Evolutionary conservation across 2,329 filamentous ascomycete genomes (phyloP).

Genomic region (Colletotrichum karsti): DNA sequence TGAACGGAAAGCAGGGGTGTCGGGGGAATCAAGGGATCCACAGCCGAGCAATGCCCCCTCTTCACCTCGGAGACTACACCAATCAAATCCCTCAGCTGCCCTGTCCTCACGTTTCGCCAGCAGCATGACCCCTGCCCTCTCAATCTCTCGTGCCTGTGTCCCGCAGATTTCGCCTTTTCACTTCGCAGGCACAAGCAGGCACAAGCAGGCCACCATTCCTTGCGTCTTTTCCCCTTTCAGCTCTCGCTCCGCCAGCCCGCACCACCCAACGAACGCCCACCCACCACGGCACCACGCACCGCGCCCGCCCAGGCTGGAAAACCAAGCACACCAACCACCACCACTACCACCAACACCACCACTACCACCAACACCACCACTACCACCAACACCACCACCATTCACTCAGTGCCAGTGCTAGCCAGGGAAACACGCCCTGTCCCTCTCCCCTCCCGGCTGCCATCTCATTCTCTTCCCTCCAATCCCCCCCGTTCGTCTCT

Average conservation of each 20-base stretch:
- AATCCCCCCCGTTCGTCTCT: background rate
- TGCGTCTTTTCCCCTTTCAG: slow-evolving; percentile 11
- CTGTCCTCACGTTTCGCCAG: slow-evolving; percentile 22
- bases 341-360: too few species aligned
- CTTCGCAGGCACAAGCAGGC: background rate
- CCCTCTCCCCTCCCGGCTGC: background rate
- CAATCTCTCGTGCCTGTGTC: slow-evolving; percentile 30
- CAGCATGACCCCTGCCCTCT: slow-evolving; percentile 10
- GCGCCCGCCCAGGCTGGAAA: background rate
- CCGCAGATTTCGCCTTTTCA: slow-evolving; percentile 24
- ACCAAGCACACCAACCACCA: background rate
- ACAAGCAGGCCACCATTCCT: too few species aligned
- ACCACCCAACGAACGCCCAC: slow-evolving; percentile 11
- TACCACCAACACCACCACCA: too few species aligned
- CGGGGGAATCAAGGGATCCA: slow-evolving; percentile 29
- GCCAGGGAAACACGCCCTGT: background rate
- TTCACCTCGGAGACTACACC: background rate
- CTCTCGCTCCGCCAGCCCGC: slow-evolving; percentile 19
- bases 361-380: too few species aligned
- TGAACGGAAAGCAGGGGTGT: slow-evolving; percentile 22
- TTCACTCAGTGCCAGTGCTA: background rate
- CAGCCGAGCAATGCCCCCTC: background rate
- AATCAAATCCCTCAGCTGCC: background rate
- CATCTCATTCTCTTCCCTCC: background rate
- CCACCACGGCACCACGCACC: background rate